Conservation (phyloP, 2,329 filamentous ascomycete genomes). For the Daldinia eschscholtzii region DNA sequence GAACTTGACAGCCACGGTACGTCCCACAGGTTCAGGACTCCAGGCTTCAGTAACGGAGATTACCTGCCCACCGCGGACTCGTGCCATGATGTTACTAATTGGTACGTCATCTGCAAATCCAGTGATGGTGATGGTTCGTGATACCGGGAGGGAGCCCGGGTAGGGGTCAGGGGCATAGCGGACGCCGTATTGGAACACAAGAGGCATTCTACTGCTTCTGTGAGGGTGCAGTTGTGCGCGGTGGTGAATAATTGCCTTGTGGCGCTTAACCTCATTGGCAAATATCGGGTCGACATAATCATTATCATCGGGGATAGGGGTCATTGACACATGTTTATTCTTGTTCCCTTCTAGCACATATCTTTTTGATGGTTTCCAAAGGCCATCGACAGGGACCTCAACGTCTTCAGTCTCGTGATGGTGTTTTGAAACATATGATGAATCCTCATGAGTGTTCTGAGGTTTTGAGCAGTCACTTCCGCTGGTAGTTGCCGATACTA, state of each 20-base stretch:
- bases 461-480: not conserved
- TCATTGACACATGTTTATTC: not conserved
- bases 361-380: not conserved
- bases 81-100: not conserved
- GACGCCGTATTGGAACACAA: not conserved
- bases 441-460: not conserved
- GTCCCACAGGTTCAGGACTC: not conserved
- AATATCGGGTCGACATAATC: constrained; percentile 3
- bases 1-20: not conserved
- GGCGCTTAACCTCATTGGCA: not conserved
- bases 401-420: not conserved
- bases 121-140: not conserved
- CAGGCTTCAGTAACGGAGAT: not conserved
- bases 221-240: not conserved
- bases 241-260: not conserved
- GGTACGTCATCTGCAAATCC: not conserved
- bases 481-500: not conserved
- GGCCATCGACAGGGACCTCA: not conserved
- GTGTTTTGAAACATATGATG: not conserved
- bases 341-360: not conserved
- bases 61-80: not conserved
- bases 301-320: not conserved
- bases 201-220: not conserved
- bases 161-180: not conserved
- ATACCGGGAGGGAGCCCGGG: not conserved